Conservation (phyloP, 768 basidiomycete species). For the Kwoniella botswanensis region DNA sequence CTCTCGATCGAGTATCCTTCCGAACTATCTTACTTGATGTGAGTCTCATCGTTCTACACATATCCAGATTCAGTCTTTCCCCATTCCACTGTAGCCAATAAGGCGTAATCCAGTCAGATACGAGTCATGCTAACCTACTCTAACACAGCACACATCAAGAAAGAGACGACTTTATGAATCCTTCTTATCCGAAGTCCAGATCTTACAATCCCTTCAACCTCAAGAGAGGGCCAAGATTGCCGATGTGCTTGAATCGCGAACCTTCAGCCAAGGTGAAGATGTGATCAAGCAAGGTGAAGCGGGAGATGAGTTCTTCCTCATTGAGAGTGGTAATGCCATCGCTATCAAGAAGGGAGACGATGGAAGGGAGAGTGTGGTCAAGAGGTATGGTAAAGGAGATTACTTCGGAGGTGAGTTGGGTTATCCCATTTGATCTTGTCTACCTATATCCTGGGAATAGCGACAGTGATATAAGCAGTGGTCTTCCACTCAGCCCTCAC, state of each 20-base stretch:
- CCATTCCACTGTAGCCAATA: background rate
- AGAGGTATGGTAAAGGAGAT: slow-evolving; percentile 82
- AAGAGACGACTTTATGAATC: slow-evolving; percentile 95
- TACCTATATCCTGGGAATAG: background rate
- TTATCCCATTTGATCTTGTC: background rate
- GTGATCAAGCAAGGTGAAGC: slow-evolving; percentile 92
- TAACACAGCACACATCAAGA: slow-evolving; percentile 70
- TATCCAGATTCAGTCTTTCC: background rate
- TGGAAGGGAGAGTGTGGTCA: slow-evolving; percentile 70
- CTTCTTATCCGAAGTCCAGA: slow-evolving; percentile 87
- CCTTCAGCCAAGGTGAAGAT: slow-evolving; percentile 79
- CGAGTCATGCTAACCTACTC: slow-evolving; percentile 7
- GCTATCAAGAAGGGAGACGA: slow-evolving; percentile 69
- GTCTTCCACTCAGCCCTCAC: too few relatives aligned
- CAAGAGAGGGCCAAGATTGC: slow-evolving; percentile 96
- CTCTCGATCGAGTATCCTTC: slow-evolving; percentile 96
- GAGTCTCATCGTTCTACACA: slow-evolving; percentile 23
- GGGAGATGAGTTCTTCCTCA: slow-evolving; percentile 96
- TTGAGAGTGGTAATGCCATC: slow-evolving; percentile 89
- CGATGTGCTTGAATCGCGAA: slow-evolving; percentile 84
- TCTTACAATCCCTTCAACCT: slow-evolving; percentile 81
- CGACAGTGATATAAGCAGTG: too few relatives aligned
- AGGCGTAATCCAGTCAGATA: too few relatives aligned
- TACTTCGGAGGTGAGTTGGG: slow-evolving; percentile 88
- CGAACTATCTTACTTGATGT: slow-evolving; percentile 90